phyloP scores from a whole-genome alignment of 441 rosid species.

The Brassica balearica region DNA sequence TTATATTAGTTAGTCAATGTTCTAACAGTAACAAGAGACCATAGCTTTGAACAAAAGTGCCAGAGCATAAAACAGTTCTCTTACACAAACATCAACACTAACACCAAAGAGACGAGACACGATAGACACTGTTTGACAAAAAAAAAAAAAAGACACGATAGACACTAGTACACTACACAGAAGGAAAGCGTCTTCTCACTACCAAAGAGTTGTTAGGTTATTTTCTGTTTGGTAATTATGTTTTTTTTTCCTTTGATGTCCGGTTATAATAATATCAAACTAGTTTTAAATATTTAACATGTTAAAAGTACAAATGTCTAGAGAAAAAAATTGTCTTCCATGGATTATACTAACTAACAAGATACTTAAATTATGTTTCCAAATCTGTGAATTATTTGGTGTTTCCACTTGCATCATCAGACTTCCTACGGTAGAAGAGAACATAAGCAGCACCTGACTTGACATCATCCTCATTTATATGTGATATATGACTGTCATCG shows the following conservation, averaged over 20 bases:
- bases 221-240: no score
- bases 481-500: slow-evolving; percentile 89
- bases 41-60: neutral
- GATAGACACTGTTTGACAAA: no score
- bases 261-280: slow-evolving; percentile 10
- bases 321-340: neutral
- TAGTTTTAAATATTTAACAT: neutral
- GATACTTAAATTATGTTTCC: neutral
- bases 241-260: neutral
- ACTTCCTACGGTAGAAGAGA: slow-evolving; percentile 83
- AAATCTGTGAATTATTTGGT: slow-evolving; percentile 32
- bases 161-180: neutral
- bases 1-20: neutral
- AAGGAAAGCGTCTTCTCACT: neutral
- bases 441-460: slow-evolving; percentile 95
- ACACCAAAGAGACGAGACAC: neutral
- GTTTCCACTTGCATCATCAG: slow-evolving; percentile 47
- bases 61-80: neutral
- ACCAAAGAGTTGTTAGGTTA: neutral
- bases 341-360: slow-evolving; percentile 1
- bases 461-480: slow-evolving; percentile 88
- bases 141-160: no score
- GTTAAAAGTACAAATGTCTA: slow-evolving; percentile 2
- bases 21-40: neutral
- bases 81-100: neutral